Base-by-base conservation (phyloP, 2,329 filamentous ascomycete species). In the Penicillium brasilianum region DNA sequence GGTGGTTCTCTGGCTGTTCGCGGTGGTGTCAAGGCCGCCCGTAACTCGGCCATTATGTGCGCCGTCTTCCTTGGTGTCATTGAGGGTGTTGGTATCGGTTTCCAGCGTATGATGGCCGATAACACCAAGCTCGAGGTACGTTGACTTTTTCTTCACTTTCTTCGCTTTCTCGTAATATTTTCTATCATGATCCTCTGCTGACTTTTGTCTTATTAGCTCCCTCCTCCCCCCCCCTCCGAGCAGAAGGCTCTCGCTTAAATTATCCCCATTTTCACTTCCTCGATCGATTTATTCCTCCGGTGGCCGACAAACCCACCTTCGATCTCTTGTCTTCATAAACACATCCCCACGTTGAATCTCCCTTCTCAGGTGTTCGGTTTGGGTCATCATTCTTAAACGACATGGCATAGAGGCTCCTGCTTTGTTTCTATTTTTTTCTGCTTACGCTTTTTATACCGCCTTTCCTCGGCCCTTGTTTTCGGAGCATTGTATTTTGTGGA, bases 11-110 rank as follows among this genome's bases (percentile, higher is more conserved):
- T 99, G 36, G 95, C 95, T 55, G 89, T 98, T 65, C 88, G 95
- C 81, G 95, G 95, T 72, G 95, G 95, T 61, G 90, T 90, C 78
- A 93, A 92, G 83, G 92, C 94, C 22, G 93, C 95, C 66, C 86
- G 95, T 72, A 98, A 98, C 80, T 93, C 92, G 62, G 95, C 95
- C 65, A 98, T 99, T 73, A 95, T 94, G 69, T 98, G 95, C 78
- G 95, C 92, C 28, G 91, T 97, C 67, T 86, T 99, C 73, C 84
- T 99, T 49, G 95, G 92, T 54, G 94, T 99, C 67, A 98, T 99
- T 66, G 94, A 99, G 80, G 94, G 95, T 72, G 95, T 98, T 58
- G 94, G 94, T 71, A 98, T 99, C 74, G 93, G 91, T 9, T 94
- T 97, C 82, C 90, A 93, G 78, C 89, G 93, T 78, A 93, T 97